phyloP scores from a whole-genome alignment of 805 yeast genomes.

The Pichia nakasei region DNA sequence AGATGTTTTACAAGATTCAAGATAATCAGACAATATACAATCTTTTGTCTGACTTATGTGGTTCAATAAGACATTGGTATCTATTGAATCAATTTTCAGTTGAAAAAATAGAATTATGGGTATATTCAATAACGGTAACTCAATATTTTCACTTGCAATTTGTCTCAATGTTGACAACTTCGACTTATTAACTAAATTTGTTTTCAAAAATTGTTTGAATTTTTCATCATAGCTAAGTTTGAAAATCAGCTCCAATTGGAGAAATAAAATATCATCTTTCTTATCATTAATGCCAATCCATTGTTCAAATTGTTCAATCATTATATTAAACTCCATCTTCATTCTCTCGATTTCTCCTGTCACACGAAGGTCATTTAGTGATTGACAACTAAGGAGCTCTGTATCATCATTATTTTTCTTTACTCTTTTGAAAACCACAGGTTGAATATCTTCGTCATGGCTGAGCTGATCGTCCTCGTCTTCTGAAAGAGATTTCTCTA shows the following conservation, averaged over 20 bases:
- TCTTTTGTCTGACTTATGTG: no score
- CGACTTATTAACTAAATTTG: background rate
- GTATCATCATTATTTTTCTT: background rate
- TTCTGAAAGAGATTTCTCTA: constrained; percentile 6
- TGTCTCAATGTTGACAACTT: background rate
- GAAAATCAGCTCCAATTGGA: constrained; percentile 1
- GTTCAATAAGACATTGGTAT: no score
- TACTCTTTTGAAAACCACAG: no score
- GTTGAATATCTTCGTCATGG: constrained; percentile 4
- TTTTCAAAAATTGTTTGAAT: background rate
- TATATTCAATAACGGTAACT: background rate
- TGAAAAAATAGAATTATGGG: no score
- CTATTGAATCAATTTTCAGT: no score
- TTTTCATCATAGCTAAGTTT: background rate
- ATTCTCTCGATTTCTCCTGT: background rate
- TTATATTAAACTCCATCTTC: constrained; percentile 4
- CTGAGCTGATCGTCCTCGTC: constrained; percentile 14
- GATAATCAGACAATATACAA: no score
- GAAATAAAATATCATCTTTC: background rate
- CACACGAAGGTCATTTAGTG: background rate
- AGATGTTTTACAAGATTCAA: no score
- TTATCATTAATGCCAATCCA: background rate
- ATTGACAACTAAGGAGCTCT: background rate
- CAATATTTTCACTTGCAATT: background rate
- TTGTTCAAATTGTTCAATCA: background rate